Evolutionary conservation across 2,329 filamentous ascomycete genomes (phyloP), one percentile per base, ranked within the genome.

Genomic region (Colletotrichum lindemuthianum): DNA sequence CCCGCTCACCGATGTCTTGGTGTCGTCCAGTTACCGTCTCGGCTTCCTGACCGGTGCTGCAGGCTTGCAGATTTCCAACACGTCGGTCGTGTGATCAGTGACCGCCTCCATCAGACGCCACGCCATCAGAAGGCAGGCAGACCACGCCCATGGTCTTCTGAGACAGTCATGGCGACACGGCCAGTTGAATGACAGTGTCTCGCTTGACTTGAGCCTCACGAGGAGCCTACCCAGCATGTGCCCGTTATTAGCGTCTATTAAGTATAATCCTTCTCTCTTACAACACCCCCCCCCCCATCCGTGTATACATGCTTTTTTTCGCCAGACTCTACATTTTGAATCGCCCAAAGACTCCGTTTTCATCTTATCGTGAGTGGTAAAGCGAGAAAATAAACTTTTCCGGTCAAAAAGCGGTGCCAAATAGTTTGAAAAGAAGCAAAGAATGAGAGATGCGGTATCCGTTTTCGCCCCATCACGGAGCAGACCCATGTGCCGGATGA

Each of bases 221-320:
- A 4, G 32, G 32, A 13, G 16, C 32, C 11, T 43, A 47, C n/a
- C 16, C 37, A 39, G 6, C 34, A 32, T 47, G 13, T 41, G 48
- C 6, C 32, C 24, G 15, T 56, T 36, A 47, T 55, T 10, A 43
- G 36, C 36, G 55, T 53, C 24, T 43, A 56, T 56, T 47, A 13
- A 24, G 36, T 40, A 55, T 33, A 15, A 52, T 15, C 43, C 39
- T 56, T 40, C 39, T 12, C 13, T 52, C 39, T 33, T 36, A 61
- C 41, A 51, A n/a, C n/a, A n/a, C n/a, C n/a, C n/a, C 24, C 34
- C 4, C 24, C 24, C 39, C 48, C 56, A 45, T 45, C 45, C 47
- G 45, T 56, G 61, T 52, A 52, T 56, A 47, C 45, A 65, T 61
- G 51, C 51, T 65, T 65, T 65, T 61, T 50, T 51, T 43, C 34